Evolutionary conservation across 1,284 basidiomycete species (phyloP).

Genomic region (Clitocybe nebularis): DNA sequence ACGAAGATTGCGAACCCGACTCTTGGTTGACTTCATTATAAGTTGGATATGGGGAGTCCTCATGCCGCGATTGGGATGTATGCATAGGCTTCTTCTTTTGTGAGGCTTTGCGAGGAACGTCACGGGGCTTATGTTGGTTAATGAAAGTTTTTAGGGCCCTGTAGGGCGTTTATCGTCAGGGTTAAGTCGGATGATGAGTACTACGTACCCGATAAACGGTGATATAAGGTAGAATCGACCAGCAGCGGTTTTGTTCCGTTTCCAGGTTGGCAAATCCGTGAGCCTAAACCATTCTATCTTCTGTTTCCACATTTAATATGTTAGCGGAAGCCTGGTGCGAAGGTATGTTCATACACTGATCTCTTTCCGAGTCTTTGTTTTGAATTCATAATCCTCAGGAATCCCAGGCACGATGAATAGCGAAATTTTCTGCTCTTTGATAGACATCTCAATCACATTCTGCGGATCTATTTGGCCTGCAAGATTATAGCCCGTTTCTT

Average conservation of each 20-base stretch:
- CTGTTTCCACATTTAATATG: slow-evolving; percentile 36
- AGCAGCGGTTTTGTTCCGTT: slow-evolving; percentile 65
- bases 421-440: slow-evolving; percentile 87
- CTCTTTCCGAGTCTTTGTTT: slow-evolving; percentile 95
- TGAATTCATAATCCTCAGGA: slow-evolving; percentile 86
- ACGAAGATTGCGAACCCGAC: slow-evolving; percentile 64
- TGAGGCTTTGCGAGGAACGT: slow-evolving; percentile 24
- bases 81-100: slow-evolving; percentile 24
- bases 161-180: slow-evolving; percentile 3
- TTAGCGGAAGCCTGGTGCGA: slow-evolving; percentile 12
- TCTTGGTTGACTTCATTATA: slow-evolving; percentile 42
- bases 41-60: slow-evolving; percentile 14
- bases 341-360: slow-evolving; percentile 77
- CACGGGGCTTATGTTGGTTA: slow-evolving; percentile 46
- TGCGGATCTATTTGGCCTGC: slow-evolving; percentile 63
- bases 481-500: slow-evolving; percentile 92
- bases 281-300: slow-evolving; percentile 97
- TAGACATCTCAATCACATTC: slow-evolving; percentile 83
- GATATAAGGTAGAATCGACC: slow-evolving; percentile 95
- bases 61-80: slow-evolving; percentile 19
- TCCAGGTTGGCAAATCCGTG: slow-evolving; percentile 92
- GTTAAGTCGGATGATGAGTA: slow-evolving; percentile 1
- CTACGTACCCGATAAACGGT: slow-evolving; percentile 84
- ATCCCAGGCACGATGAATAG: slow-evolving; percentile 90
- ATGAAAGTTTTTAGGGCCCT: slow-evolving; percentile 69